phyloP scores from a whole-genome alignment of 2,329 filamentous ascomycete species.

The Aureobasidium sp. region DNA sequence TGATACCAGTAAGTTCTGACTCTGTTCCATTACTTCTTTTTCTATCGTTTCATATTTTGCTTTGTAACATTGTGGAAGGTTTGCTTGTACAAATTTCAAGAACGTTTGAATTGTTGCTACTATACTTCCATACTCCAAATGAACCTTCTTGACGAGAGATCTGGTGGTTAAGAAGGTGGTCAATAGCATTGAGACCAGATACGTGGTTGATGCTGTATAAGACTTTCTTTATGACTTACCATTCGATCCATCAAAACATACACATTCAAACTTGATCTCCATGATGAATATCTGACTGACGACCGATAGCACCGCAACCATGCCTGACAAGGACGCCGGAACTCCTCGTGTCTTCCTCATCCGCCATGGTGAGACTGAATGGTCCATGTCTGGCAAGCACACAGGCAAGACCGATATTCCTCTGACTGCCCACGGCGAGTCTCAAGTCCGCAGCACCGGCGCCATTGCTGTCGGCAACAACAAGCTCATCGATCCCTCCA shows the following conservation, averaged over 20 bases:
- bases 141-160: no score
- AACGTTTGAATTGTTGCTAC: not conserved
- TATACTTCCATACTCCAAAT: not conserved
- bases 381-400: conserved; percentile 74
- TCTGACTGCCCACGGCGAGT: conserved; percentile 66
- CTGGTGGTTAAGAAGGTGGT: no score
- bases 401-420: conserved; percentile 80
- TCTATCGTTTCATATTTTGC: not conserved
- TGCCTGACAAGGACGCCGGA: conserved; percentile 32
- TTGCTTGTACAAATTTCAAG: not conserved
- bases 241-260: not conserved
- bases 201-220: no score
- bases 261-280: not conserved
- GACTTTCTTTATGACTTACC: not conserved
- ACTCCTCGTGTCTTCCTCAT: conserved; percentile 46
- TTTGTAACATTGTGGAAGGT: not conserved
- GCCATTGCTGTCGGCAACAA: conserved; percentile 76
- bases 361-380: conserved; percentile 92
- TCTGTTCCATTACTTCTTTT: not conserved
- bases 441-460: conserved; percentile 57
- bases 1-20: not conserved
- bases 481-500: conserved; percentile 73
- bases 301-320: conserved; percentile 13
- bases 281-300: not conserved
- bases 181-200: no score